Conservation (phyloP, 169 alveolate species). For the Eimeria necatrix region DNA sequence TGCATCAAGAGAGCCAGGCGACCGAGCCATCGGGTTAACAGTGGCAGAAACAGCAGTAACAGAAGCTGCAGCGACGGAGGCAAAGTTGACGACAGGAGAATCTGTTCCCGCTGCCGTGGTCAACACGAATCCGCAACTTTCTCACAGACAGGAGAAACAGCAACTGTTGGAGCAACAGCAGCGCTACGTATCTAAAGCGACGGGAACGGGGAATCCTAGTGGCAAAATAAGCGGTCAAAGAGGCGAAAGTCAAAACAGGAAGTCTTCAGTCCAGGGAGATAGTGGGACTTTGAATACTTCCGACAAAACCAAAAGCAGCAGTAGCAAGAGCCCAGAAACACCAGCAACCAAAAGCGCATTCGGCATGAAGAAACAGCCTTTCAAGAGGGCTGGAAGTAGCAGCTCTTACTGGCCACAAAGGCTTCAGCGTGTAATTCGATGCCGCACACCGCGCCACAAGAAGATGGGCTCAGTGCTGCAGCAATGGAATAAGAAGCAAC, state of each 20-base stretch:
- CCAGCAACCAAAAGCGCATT: not conserved
- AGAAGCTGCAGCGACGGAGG: not conserved
- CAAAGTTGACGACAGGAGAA: not conserved
- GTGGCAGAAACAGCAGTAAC: conserved; percentile 19
- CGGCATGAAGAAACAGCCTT: too few species aligned
- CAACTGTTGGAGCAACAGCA: conserved; percentile 33
- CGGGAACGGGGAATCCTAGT: not conserved
- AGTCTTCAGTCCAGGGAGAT: not conserved
- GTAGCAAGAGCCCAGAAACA: conserved; percentile 48
- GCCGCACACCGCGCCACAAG: too few species aligned
- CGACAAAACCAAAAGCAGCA: conserved; percentile 18
- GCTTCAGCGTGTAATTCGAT: too few species aligned
- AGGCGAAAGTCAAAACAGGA: conserved; percentile 11
- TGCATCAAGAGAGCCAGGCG: conserved; percentile 24
- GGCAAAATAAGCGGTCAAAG: not conserved
- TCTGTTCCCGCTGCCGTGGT: not conserved
- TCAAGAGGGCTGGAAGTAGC: too few species aligned
- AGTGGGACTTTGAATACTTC: not conserved
- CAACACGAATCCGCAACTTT: not conserved
- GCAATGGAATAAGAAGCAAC: not conserved
- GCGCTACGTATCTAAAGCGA: not conserved
- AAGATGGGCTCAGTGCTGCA: not conserved
- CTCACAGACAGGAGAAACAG: not conserved
- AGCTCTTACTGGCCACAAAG: too few species aligned
- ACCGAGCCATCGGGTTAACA: not conserved